Conservation (phyloP, 2,329 filamentous ascomycete genomes). For the Colletotrichum zoysiae region DNA sequence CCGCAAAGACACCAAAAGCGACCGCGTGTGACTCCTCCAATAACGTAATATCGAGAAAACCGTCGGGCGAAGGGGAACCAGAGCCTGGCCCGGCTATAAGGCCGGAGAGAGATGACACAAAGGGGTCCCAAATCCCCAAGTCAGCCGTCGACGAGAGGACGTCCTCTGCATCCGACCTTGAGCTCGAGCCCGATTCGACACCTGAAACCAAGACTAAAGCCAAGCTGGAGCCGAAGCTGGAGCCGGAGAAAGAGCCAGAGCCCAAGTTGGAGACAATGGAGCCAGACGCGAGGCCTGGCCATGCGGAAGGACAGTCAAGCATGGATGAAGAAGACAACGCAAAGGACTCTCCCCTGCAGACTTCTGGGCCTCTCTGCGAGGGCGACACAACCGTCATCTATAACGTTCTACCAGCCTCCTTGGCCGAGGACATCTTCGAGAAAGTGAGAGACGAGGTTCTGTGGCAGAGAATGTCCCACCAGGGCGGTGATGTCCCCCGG, state of each 20-base stretch:
- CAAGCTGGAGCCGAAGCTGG: neutral
- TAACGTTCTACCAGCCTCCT: slow-evolving; percentile 71
- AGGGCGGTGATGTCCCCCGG: slow-evolving; percentile 90
- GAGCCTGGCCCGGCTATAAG: neutral
- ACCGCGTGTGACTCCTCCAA: slow-evolving; percentile 20
- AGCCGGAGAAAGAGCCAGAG: neutral
- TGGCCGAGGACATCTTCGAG: slow-evolving; percentile 74
- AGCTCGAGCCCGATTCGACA: slow-evolving; percentile 16
- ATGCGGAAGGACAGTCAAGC: neutral
- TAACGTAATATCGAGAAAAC: slow-evolving; percentile 11
- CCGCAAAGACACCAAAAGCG: slow-evolving; percentile 22
- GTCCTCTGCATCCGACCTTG: neutral
- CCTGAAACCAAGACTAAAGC: neutral
- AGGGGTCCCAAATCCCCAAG: neutral
- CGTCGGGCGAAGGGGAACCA: neutral
- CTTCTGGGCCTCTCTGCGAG: slow-evolving; percentile 70
- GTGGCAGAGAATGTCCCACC: slow-evolving; percentile 94
- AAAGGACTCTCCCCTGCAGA: neutral
- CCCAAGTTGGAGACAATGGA: neutral
- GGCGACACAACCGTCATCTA: slow-evolving; percentile 83
- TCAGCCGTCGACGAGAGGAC: slow-evolving; percentile 2
- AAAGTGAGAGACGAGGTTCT: slow-evolving; percentile 79
- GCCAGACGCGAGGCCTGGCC: neutral
- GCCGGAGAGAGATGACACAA: neutral
- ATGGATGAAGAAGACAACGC: neutral